These are phyloP conservation scores for Irpex lacteus DNA, from an alignment of 1,284 basidiomycete genomes.

Conservation along the genomic window DNA sequence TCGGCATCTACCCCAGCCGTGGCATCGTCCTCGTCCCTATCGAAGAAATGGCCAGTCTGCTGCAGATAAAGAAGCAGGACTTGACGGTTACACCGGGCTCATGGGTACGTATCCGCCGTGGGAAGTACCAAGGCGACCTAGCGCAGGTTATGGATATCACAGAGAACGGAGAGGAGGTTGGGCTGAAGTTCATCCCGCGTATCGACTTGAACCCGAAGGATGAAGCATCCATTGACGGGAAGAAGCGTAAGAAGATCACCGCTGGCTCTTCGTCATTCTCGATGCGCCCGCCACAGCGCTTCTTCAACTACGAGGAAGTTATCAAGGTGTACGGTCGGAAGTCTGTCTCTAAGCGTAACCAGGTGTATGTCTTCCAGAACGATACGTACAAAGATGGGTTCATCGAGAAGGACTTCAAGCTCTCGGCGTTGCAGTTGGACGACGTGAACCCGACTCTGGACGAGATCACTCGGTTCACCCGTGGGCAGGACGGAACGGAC, in stretches of 20 bases:
- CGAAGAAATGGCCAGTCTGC: slow-evolving; percentile 96
- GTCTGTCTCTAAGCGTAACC: slow-evolving; percentile 69
- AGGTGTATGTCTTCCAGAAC: slow-evolving; percentile 82
- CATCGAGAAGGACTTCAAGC: slow-evolving; percentile 94
- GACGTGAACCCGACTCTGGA: slow-evolving; percentile 95
- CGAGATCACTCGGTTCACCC: slow-evolving; percentile 90
- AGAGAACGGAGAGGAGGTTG: slow-evolving; percentile 93
- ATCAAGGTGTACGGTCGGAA: slow-evolving; percentile 83
- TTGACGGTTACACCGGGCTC: slow-evolving; percentile 82
- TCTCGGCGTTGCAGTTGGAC: slow-evolving; percentile 79
- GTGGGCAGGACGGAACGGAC: slow-evolving; percentile 61
- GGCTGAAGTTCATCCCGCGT: slow-evolving; percentile 92
- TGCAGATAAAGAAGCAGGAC: slow-evolving; percentile 96
- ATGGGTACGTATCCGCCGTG: slow-evolving; percentile 95
- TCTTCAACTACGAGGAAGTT: slow-evolving; percentile 96
- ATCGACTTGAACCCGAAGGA: slow-evolving; percentile 94
- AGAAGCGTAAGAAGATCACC: slow-evolving; percentile 69
- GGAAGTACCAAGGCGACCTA: slow-evolving; percentile 93
- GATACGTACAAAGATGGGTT: slow-evolving; percentile 96
- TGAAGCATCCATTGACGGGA: slow-evolving; percentile 61
- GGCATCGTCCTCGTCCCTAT: slow-evolving; percentile 90
- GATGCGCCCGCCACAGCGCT: slow-evolving; percentile 85
- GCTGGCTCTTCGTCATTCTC: slow-evolving; percentile 38
- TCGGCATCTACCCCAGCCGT: slow-evolving; percentile 85
- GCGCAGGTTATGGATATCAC: slow-evolving; percentile 94